A percentile compares a stretch with the other conserved stretches of the same genome.
Evolutionary conservation across 768 basidiomycete species (phyloP).

Genomic region (Collybia sordida): DNA sequence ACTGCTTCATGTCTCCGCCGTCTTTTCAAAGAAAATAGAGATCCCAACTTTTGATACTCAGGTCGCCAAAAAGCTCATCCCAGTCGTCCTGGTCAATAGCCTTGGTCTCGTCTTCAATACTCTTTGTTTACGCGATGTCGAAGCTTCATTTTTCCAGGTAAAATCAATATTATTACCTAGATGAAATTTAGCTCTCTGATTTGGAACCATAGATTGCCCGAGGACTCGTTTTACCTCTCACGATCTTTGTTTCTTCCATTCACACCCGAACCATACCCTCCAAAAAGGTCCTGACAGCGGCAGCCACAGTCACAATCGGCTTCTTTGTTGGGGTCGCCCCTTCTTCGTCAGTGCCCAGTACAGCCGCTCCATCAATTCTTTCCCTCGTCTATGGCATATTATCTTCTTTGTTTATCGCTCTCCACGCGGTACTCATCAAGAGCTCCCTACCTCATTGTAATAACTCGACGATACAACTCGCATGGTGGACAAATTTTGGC

Average conservation of each 20-base stretch:
- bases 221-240: constrained; percentile 81
- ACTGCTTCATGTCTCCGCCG: constrained; percentile 55
- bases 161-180: neutral
- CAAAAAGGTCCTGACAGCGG: constrained; percentile 53
- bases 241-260: constrained; percentile 69
- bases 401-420: constrained; percentile 72
- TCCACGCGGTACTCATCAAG: constrained; percentile 78
- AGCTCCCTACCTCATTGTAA: constrained; percentile 64
- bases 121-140: constrained; percentile 73
- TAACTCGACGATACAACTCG: constrained; percentile 70
- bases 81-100: constrained; percentile 70
- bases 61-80: constrained; percentile 56
- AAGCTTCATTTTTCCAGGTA: constrained; percentile 82
- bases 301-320: constrained; percentile 65
- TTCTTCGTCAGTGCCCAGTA: constrained; percentile 38
- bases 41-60: constrained; percentile 55
- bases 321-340: constrained; percentile 79
- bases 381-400: constrained; percentile 70
- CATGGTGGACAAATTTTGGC: constrained; percentile 78
- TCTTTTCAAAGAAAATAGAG: constrained; percentile 48
- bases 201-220: constrained; percentile 64
- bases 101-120: constrained; percentile 78
- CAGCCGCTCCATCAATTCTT: constrained; percentile 48
- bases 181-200: no score
- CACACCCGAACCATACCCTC: constrained; percentile 57